These are phyloP conservation scores for Soucietia sequanensis DNA, from an alignment of 805 yeast species.

Conservation along the genomic window DNA sequence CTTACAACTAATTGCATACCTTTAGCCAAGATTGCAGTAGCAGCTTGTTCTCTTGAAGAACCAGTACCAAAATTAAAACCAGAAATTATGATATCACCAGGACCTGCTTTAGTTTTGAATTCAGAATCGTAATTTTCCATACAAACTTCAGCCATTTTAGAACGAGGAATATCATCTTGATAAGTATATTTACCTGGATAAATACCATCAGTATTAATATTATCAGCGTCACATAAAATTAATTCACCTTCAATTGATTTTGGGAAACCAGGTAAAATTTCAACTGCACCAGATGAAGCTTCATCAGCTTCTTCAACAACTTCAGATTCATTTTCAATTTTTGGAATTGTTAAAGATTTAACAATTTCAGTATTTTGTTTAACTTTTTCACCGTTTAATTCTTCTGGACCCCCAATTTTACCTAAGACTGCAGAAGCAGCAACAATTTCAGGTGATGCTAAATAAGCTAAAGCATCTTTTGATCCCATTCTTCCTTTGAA, in stretches of 20 bases:
- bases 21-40: slow-evolving; percentile 94
- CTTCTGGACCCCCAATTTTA: slow-evolving; percentile 88
- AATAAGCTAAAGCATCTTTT: slow-evolving; percentile 90
- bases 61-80: slow-evolving; percentile 99
- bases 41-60: slow-evolving; percentile 98
- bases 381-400: slow-evolving; percentile 57
- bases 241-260: slow-evolving; percentile 85
- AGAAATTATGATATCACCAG: slow-evolving; percentile 86
- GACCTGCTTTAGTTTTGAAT: slow-evolving; percentile 73
- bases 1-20: slow-evolving; percentile 92
- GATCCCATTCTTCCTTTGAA: slow-evolving; percentile 99
- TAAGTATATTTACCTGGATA: slow-evolving; percentile 99
- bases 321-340: slow-evolving; percentile 23
- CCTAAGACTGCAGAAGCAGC: slow-evolving; percentile 98
- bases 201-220: slow-evolving; percentile 96
- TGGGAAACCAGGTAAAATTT: slow-evolving; percentile 89
- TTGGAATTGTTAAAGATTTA: slow-evolving; percentile 31
- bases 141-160: slow-evolving; percentile 97
- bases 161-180: slow-evolving; percentile 94
- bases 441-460: slow-evolving; percentile 97
- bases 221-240: slow-evolving; percentile 94
- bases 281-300: slow-evolving; percentile 46
- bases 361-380: slow-evolving; percentile 51
- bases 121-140: slow-evolving; percentile 98
- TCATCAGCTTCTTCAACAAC: slow-evolving; percentile 30